Percentiles rank a stretch among this genome's conserved stretches.
Conservation (phyloP, 1,139 yeast species). For the Pichia norvegensis region DNA sequence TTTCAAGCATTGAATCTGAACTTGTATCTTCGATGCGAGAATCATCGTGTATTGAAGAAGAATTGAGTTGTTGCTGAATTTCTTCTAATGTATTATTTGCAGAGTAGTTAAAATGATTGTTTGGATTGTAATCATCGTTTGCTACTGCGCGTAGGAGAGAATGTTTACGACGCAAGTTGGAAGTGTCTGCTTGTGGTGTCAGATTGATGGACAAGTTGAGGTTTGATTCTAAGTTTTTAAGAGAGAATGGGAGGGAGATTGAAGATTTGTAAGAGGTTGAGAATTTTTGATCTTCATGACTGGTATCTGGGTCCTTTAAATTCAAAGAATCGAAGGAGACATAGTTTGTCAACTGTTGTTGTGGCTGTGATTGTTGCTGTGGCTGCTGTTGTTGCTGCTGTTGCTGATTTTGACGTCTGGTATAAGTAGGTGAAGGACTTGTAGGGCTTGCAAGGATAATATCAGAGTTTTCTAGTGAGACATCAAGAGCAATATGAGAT, state of each 20-base stretch:
- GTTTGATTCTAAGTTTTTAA: slow-evolving; percentile 6
- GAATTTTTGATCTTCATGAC: neutral
- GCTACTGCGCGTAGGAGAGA: slow-evolving; percentile 1
- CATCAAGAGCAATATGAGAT: neutral
- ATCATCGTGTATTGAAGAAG: slow-evolving; percentile 10
- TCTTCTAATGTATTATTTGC: slow-evolving; percentile 27
- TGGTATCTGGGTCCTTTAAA: slow-evolving; percentile 3
- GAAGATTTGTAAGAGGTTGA: slow-evolving; percentile 9
- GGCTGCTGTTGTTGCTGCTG: neutral
- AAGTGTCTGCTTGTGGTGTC: neutral
- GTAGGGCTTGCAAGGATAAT: neutral
- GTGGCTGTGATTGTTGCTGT: neutral
- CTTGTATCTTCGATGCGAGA: neutral
- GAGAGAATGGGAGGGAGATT: slow-evolving; percentile 7
- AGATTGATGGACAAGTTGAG: neutral
- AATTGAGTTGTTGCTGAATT: slow-evolving; percentile 25
- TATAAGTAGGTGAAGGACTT: neutral
- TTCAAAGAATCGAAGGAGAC: slow-evolving; percentile 33
- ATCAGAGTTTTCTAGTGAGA: neutral
- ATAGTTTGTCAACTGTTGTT: slow-evolving; percentile 25
- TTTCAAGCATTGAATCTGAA: slow-evolving; percentile 3
- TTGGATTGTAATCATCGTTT: slow-evolving; percentile 27
- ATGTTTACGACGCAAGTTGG: slow-evolving; percentile 1
- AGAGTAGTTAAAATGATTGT: slow-evolving; percentile 26
- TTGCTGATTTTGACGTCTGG: neutral